phyloP scores from a whole-genome alignment of 495 filamentous ascomycete genomes.

The Cetradonia linearis region DNA sequence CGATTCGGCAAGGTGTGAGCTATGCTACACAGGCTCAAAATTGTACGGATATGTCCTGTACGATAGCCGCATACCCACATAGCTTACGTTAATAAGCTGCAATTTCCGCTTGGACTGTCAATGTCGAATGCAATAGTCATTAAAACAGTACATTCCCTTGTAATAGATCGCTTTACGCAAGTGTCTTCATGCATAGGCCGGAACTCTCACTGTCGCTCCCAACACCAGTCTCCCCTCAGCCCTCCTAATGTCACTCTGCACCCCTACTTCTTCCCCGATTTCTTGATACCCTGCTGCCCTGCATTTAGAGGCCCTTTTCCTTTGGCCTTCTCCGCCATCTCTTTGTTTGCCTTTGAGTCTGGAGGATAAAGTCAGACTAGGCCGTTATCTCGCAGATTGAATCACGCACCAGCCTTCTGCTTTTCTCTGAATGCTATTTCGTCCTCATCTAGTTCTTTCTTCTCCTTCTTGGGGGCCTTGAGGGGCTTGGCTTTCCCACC shows the following conservation, averaged over 20 bases:
- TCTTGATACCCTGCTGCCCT: conserved; percentile 78
- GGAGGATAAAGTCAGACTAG: not conserved
- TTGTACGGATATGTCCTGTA: not conserved
- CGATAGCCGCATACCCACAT: conserved; percentile 7
- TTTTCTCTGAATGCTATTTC: conserved; percentile 66
- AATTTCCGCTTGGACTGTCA: not conserved
- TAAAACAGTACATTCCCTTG: not conserved
- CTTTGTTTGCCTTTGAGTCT: conserved; percentile 74
- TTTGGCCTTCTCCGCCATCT: conserved; percentile 54
- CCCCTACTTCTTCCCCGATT: conserved; percentile 73
- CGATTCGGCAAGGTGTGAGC: not conserved
- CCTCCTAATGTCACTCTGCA: no score
- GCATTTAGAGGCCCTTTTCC: conserved; percentile 57
- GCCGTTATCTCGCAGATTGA: not conserved
- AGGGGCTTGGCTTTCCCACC: conserved; percentile 81
- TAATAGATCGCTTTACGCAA: not conserved
- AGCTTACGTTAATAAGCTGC: not conserved
- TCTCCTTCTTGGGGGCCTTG: conserved; percentile 68
- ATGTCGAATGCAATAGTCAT: not conserved
- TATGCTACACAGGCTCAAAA: not conserved
- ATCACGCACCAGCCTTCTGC: conserved; percentile 54
- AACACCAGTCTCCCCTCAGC: not conserved
- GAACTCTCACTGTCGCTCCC: not conserved
- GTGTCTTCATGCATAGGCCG: not conserved
- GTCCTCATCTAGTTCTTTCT: conserved; percentile 67